phyloP scores from a whole-genome alignment of 768 basidiomycete genomes.

The Trametes gibbosa region DNA sequence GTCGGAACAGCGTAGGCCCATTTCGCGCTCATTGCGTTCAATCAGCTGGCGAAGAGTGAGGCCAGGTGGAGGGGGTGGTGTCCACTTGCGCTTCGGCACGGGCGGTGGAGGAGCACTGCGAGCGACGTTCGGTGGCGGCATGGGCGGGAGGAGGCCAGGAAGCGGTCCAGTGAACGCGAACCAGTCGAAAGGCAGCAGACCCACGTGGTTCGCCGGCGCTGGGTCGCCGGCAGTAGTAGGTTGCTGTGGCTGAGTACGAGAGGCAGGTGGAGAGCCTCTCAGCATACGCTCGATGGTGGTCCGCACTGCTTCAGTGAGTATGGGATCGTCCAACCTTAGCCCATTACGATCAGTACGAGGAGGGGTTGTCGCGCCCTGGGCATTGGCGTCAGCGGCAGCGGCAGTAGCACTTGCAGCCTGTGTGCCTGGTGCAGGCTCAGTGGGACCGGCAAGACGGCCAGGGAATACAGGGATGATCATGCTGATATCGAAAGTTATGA shows the following conservation, averaged over 20 bases:
- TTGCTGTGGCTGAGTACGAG: constrained; percentile 1
- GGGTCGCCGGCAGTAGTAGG: neutral
- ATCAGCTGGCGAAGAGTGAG: constrained; percentile 70
- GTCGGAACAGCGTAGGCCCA: constrained; percentile 70
- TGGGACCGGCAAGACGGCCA: constrained; percentile 6
- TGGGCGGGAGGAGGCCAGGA: constrained; percentile 2
- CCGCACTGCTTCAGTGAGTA: constrained; percentile 11
- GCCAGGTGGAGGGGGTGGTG: constrained; percentile 61
- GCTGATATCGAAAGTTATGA: constrained; percentile 25
- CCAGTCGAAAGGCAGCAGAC: neutral
- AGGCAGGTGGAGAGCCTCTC: constrained; percentile 13
- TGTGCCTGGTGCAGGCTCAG: neutral
- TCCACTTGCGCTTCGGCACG: constrained; percentile 49
- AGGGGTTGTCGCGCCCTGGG: constrained; percentile 1
- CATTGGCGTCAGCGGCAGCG: neutral
- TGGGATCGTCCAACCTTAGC: constrained; percentile 11
- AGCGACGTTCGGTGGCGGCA: constrained; percentile 17
- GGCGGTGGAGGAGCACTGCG: constrained; percentile 26
- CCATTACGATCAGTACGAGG: constrained; percentile 14
- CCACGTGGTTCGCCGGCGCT: neutral
- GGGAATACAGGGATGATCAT: constrained; percentile 22
- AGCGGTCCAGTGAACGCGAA: constrained; percentile 14
- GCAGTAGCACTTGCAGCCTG: neutral
- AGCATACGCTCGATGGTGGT: constrained; percentile 12
- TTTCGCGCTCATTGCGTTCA: constrained; percentile 69